These are phyloP conservation scores for Gossypium trilobum DNA, from an alignment of 441 rosid species.

Conservation along the genomic window DNA sequence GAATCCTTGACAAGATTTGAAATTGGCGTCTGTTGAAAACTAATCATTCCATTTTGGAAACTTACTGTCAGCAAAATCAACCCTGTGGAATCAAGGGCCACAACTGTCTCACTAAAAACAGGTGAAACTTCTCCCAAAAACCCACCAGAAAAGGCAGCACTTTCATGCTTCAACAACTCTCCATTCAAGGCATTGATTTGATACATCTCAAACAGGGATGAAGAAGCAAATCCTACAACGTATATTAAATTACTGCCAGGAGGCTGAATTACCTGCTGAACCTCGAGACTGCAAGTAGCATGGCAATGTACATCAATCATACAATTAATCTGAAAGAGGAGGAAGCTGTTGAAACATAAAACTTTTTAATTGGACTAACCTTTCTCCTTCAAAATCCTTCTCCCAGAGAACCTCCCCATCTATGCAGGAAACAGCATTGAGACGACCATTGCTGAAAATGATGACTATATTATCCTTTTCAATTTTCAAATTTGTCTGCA, in stretches of 20 bases:
- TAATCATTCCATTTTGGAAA: slow-evolving; percentile 51
- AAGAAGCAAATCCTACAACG: slow-evolving; percentile 60
- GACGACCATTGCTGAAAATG: slow-evolving; percentile 61
- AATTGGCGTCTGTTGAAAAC: slow-evolving; percentile 45
- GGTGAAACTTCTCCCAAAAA: slow-evolving; percentile 50
- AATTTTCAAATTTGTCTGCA: slow-evolving; percentile 58
- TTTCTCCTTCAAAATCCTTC: slow-evolving; percentile 64
- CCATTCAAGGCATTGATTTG: slow-evolving; percentile 65
- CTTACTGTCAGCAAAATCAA: slow-evolving; percentile 47
- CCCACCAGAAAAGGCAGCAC: slow-evolving; percentile 53
- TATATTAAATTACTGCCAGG: slow-evolving; percentile 42
- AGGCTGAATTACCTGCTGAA: slow-evolving; percentile 61
- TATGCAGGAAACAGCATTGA: slow-evolving; percentile 75
- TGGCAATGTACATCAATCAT: slow-evolving; percentile 20
- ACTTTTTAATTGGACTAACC: slow-evolving; percentile 38
- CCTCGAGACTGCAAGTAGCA: slow-evolving; percentile 55
- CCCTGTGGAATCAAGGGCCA: slow-evolving; percentile 58
- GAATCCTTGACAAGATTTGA: slow-evolving; percentile 47
- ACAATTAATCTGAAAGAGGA: slow-evolving; percentile 7
- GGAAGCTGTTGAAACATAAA: slow-evolving; percentile 10
- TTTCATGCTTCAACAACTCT: slow-evolving; percentile 58
- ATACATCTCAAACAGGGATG: slow-evolving; percentile 55
- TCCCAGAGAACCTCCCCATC: slow-evolving; percentile 89
- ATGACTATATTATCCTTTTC: slow-evolving; percentile 58
- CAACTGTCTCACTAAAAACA: slow-evolving; percentile 59